These are phyloP conservation scores for Aspergillus sp. DNA, from an alignment of 2,329 filamentous ascomycete genomes.

Conservation along the genomic window DNA sequence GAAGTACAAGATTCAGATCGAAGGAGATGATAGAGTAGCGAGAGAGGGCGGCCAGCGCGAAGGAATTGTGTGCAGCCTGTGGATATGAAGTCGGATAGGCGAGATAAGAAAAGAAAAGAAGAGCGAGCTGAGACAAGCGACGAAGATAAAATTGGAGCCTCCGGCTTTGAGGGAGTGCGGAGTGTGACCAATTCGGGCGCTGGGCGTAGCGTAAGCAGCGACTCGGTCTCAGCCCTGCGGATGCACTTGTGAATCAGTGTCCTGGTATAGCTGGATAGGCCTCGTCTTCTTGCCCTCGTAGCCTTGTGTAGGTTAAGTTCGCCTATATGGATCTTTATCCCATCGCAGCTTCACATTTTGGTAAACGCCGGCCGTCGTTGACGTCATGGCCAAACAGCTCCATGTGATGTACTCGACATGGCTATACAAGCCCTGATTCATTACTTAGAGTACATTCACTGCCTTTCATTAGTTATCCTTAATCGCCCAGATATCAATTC, in stretches of 20 bases:
- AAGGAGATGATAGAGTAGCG: not conserved
- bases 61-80: not conserved
- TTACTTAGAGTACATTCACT: not conserved
- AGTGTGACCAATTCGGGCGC: slow-evolving; percentile 12
- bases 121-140: slow-evolving; percentile 7
- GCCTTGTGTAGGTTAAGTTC: not conserved
- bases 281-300: not conserved
- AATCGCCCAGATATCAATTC: not conserved
- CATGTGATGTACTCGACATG: not conserved
- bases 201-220: not conserved
- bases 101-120: slow-evolving; percentile 6
- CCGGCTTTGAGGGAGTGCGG: slow-evolving; percentile 7
- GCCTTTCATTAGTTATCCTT: not conserved
- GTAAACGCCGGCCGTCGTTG: not conserved
- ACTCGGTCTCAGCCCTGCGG: not conserved
- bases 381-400: slow-evolving; percentile 7
- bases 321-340: not conserved
- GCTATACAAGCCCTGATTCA: not conserved
- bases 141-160: slow-evolving; percentile 15
- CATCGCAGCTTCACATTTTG: not conserved
- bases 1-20: not conserved
- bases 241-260: not conserved
- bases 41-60: not conserved
- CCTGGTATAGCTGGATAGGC: not conserved
- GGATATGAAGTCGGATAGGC: not conserved